Percentiles rank a stretch among this genome's conserved stretches.
phyloP scores from a whole-genome alignment of 192 early-diverging fungal genomes.

The Haplosporangium gracile region DNA sequence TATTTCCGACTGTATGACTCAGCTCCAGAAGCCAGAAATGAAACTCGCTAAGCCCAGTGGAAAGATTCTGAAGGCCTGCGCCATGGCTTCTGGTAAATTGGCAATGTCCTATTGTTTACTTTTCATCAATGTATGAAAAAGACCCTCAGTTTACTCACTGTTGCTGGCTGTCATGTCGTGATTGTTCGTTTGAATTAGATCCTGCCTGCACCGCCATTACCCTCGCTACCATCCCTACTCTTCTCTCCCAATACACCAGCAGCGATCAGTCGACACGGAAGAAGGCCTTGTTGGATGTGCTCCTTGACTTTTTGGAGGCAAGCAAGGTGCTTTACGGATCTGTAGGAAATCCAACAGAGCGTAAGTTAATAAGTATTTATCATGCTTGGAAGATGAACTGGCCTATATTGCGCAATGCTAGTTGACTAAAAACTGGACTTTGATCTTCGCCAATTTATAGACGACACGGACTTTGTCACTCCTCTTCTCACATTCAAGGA shows the following conservation, averaged over 20 bases:
- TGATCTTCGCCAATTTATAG: slow-evolving; percentile 23
- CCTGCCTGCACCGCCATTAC: slow-evolving; percentile 71
- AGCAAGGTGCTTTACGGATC: slow-evolving; percentile 72
- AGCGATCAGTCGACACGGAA: slow-evolving; percentile 70
- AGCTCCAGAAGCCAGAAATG: slow-evolving; percentile 73
- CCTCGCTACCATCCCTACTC: slow-evolving; percentile 70
- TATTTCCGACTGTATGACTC: slow-evolving; percentile 68
- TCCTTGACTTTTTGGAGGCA: slow-evolving; percentile 81
- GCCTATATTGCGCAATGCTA: not conserved
- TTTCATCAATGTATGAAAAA: not conserved
- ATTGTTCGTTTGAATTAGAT: slow-evolving; percentile 53
- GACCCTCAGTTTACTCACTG: not conserved
- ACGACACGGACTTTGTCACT: slow-evolving; percentile 66
- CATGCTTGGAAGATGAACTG: not conserved
- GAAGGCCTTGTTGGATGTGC: slow-evolving; percentile 76
- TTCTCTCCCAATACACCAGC: slow-evolving; percentile 70
- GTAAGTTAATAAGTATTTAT: slow-evolving; percentile 16
- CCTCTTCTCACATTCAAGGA: slow-evolving; percentile 82
- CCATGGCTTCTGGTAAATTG: slow-evolving; percentile 68
- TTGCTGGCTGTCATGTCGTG: not conserved
- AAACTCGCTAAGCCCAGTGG: slow-evolving; percentile 78
- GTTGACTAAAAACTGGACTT: not conserved
- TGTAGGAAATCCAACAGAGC: slow-evolving; percentile 53
- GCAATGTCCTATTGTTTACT: no score
- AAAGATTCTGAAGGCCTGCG: slow-evolving; percentile 72